phyloP scores from a whole-genome alignment of 345 rosid species.

The Brassica cretica region DNA sequence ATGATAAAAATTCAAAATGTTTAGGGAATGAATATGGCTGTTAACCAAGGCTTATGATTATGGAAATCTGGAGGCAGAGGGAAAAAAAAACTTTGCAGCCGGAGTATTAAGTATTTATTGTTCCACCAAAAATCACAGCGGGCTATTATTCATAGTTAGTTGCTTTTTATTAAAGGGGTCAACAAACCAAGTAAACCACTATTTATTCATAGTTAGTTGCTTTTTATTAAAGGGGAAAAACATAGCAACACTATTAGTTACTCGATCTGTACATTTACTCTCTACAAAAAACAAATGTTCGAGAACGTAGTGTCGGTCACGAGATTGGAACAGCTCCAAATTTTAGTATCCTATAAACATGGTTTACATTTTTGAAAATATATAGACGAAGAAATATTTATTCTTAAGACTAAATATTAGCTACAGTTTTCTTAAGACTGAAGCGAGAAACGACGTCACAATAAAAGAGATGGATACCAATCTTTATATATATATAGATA shows the following conservation, averaged over 20 bases:
- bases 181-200: not conserved
- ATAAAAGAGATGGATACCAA: not conserved
- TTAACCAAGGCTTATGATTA: not conserved
- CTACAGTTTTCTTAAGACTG: not conserved
- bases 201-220: no score
- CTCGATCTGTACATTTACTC: conserved; percentile 3
- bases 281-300: not conserved
- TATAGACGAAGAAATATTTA: no score
- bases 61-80: not conserved
- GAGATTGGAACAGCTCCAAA: conserved; percentile 6
- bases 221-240: not conserved
- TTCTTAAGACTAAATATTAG: no score
- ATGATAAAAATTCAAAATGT: not conserved
- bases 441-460: not conserved
- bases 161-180: not conserved
- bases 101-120: no score
- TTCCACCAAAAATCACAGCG: not conserved
- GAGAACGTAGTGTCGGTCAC: not conserved
- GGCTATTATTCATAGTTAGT: not conserved
- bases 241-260: not conserved
- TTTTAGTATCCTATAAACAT: not conserved
- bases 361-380: not conserved
- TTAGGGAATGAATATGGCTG: not conserved
- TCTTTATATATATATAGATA: not conserved
- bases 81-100: not conserved